Evolutionary conservation across 1,284 basidiomycete genomes (phyloP), one percentile per base, ranked within the genome.

Genomic region (Cryptococcus sp.): DNA sequence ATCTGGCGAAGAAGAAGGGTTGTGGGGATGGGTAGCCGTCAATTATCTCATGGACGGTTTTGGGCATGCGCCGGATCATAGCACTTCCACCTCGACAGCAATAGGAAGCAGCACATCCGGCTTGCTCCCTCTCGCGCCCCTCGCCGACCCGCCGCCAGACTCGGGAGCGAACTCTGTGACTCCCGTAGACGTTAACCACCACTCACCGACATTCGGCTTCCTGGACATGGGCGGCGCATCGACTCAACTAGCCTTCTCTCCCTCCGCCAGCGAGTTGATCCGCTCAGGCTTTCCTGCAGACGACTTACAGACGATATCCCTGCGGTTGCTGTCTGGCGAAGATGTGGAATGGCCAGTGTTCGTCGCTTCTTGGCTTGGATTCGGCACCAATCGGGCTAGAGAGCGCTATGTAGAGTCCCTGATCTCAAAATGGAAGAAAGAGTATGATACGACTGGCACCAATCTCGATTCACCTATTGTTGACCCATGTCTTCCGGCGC

Each of bases 21-120:
- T 98, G 49, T 96, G 95, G 77, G 96, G 96, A 1, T 99, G 96
- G 96, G 92, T 99, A 55, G 92, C 94, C 0, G 92, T 98, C 73
- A 99, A 99, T 78, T 99, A 99, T 76, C 87, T 99, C 47, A 96
- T 98, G 93, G 91, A 99, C 72, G 95, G 94, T 1, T 99, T 99
- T 74, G 85, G 85, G 16, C 81, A 84, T 49, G 75, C 75, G 1
- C 75, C 73, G 11, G 61, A 66, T 38, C 48, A 57, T 0, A 25
- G 39, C 20, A 40, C 47, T 45, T 41, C 62, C 38, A 15, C 58
- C 51, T 35, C 64, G 22, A 52, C 57, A 41, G 39, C 64, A 19
- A 8, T 59, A 48, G 19, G 55, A 48, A 38, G 60, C 55, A 53
- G 47, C 41, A 7, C 47, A 47, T 54, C 62, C 1, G 54, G 50